Evolutionary conservation across 1,284 basidiomycete species (phyloP).

Genomic region (Termitomyces sp.): DNA sequence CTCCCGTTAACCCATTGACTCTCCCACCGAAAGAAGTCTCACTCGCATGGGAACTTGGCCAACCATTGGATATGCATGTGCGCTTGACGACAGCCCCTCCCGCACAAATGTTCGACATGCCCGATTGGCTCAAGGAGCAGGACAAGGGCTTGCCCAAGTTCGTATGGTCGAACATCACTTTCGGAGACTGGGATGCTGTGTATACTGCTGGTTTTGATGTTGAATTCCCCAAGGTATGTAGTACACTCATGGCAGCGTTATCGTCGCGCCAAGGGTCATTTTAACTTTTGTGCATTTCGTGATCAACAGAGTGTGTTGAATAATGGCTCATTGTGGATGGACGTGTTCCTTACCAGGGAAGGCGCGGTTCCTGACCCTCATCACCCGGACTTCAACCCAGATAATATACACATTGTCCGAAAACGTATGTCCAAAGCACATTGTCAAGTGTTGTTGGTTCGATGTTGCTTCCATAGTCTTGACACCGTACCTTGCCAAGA

Average conservation of each 20-base stretch:
- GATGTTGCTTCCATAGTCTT: slow-evolving; percentile 50
- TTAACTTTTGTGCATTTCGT: not conserved
- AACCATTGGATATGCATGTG: slow-evolving; percentile 67
- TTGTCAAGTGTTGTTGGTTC: not conserved
- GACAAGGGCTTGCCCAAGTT: slow-evolving; percentile 59
- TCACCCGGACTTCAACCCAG: slow-evolving; percentile 44
- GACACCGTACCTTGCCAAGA: slow-evolving; percentile 75
- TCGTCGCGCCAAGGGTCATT: not conserved
- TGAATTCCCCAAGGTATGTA: slow-evolving; percentile 65
- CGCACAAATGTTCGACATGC: slow-evolving; percentile 54
- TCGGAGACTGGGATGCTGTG: slow-evolving; percentile 74
- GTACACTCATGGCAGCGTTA: not conserved
- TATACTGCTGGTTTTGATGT: slow-evolving; percentile 64
- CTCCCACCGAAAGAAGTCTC: slow-evolving; percentile 48
- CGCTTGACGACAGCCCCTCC: slow-evolving; percentile 65
- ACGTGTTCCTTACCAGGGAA: slow-evolving; percentile 75
- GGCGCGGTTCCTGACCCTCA: slow-evolving; percentile 61
- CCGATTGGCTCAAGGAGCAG: slow-evolving; percentile 39
- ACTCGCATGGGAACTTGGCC: slow-evolving; percentile 55
- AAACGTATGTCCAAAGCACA: slow-evolving; percentile 56
- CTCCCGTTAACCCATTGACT: slow-evolving; percentile 36
- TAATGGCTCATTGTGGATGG: slow-evolving; percentile 84
- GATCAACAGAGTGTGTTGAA: slow-evolving; percentile 59
- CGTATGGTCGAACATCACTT: slow-evolving; percentile 80
- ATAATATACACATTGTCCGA: slow-evolving; percentile 67